A percentile compares a stretch with the other conserved stretches of the same genome.
phyloP scores from a whole-genome alignment of 1,139 yeast genomes.

The Sugiyamaella sp. region DNA sequence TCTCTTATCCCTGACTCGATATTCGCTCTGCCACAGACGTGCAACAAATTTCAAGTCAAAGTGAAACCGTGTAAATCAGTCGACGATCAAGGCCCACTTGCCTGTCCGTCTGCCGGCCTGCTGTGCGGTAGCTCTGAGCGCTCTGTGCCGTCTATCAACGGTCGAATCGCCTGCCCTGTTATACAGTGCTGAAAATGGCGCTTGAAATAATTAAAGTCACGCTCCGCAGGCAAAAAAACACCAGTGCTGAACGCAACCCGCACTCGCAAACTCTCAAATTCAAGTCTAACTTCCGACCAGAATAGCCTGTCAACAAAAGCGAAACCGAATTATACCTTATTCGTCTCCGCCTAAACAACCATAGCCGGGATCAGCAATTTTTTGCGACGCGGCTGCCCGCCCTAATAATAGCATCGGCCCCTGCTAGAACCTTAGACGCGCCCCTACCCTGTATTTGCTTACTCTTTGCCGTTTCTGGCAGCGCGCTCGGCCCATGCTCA shows the following conservation, averaged over 20 bases:
- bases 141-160: neutral
- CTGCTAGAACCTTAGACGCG: neutral
- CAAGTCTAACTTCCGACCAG: no score
- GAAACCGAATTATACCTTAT: constrained; percentile 4
- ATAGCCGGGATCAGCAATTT: constrained; percentile 3
- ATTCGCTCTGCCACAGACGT: no score
- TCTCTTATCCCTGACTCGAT: no score
- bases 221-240: neutral
- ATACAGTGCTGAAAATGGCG: no score
- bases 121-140: no score
- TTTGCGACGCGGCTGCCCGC: constrained; percentile 6
- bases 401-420: constrained; percentile 8
- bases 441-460: constrained; percentile 8
- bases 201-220: neutral
- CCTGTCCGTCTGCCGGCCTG: no score
- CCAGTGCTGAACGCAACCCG: neutral
- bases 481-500: neutral
- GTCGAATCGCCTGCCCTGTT: no score
- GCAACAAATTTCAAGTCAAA: no score
- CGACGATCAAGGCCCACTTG: neutral
- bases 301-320: constrained; percentile 2
- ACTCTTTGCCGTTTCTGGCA: neutral
- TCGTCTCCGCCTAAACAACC: constrained; percentile 5
- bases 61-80: constrained; percentile 2
- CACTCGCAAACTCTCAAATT: no score